Conservation (phyloP, 768 basidiomycete genomes). For the Trametes cinnabarina region DNA sequence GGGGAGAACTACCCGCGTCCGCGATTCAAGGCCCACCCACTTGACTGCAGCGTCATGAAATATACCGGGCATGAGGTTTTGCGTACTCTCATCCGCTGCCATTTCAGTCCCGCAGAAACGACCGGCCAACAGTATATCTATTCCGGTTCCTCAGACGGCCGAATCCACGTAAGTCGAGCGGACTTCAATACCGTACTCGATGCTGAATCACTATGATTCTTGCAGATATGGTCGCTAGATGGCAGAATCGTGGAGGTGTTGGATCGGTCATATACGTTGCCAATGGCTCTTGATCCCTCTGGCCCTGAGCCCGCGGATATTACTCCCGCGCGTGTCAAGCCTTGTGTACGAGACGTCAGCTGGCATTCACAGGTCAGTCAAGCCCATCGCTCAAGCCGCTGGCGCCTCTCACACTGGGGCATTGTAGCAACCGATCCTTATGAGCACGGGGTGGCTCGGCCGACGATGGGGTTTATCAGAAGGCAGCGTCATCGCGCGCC, state of each 20-base stretch:
- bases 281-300: conserved; percentile 73
- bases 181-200: not conserved
- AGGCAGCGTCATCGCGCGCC: conserved; percentile 81
- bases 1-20: conserved; percentile 67
- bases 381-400: no score
- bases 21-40: conserved; percentile 64
- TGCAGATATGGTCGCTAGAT: conserved; percentile 92
- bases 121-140: conserved; percentile 94
- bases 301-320: conserved; percentile 46
- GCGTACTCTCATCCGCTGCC: conserved; percentile 90
- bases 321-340: conserved; percentile 28
- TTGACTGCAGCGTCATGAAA: conserved; percentile 93
- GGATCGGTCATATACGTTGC: conserved; percentile 71
- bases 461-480: conserved; percentile 38
- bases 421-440: conserved; percentile 75
- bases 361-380: conserved; percentile 80
- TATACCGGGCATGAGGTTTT: conserved; percentile 90
- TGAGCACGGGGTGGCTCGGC: conserved; percentile 89
- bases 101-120: conserved; percentile 91
- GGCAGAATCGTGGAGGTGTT: conserved; percentile 81
- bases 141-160: conserved; percentile 86
- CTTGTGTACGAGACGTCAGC: conserved; percentile 88
- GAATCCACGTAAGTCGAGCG: conserved; percentile 62
- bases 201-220: not conserved
- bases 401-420: not conserved